Percentiles rank a stretch among this genome's conserved stretches.
Evolutionary conservation across 2,329 filamentous ascomycete species (phyloP).

Genomic region (Plenodomus tracheiphilus): DNA sequence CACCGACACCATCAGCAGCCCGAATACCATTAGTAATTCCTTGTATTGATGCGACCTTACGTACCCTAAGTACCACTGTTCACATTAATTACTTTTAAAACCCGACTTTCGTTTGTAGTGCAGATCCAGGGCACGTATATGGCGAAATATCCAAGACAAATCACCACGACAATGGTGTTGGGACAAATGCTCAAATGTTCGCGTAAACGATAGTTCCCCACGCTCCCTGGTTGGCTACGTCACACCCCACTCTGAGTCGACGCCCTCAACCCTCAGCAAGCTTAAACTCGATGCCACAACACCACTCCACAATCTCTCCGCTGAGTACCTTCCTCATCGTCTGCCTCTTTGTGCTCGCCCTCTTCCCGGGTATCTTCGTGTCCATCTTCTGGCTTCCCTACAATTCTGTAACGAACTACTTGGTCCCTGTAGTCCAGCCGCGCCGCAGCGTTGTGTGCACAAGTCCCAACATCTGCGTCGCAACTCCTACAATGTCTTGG

Average conservation of each 20-base stretch:
- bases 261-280: background rate
- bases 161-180: too few relatives aligned
- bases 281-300: conserved; percentile 21
- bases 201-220: background rate
- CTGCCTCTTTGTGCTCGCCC: conserved; percentile 53
- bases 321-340: conserved; percentile 52
- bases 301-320: conserved; percentile 34
- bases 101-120: too few relatives aligned
- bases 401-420: conserved; percentile 29
- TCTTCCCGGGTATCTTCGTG: conserved; percentile 55
- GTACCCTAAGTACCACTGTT: too few relatives aligned
- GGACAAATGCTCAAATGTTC: too few relatives aligned
- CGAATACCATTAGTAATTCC: too few relatives aligned
- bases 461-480: conserved; percentile 32
- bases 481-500: conserved; percentile 36
- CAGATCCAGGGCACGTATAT: too few relatives aligned
- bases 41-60: too few relatives aligned
- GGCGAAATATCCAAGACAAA: too few relatives aligned
- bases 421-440: conserved; percentile 21
- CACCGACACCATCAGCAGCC: too few relatives aligned
- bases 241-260: conserved; percentile 2
- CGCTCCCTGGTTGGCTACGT: background rate
- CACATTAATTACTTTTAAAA: too few relatives aligned
- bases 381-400: conserved; percentile 45
- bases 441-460: conserved; percentile 27